phyloP scores from a whole-genome alignment of 176 grass and related monocot species.

The Cenchrus americanus region DNA sequence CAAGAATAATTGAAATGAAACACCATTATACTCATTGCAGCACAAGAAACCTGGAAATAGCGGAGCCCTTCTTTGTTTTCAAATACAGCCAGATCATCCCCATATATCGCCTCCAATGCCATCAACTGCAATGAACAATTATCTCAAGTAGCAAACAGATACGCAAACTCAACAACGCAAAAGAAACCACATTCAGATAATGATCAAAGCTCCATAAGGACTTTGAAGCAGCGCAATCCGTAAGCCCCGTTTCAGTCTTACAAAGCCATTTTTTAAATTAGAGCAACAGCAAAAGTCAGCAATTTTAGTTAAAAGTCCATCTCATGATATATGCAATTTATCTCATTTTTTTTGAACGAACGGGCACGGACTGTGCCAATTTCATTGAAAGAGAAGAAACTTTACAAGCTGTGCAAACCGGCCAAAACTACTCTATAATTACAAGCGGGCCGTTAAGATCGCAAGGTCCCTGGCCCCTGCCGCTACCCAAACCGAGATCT shows the following conservation, averaged over 20 bases:
- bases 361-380: no score
- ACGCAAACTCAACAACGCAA: not conserved
- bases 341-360: no score
- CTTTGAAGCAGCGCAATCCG: not conserved
- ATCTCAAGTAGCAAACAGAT: slow-evolving; percentile 10
- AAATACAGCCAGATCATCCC: slow-evolving; percentile 33
- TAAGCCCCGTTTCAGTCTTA: not conserved
- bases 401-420: no score
- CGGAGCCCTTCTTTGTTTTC: slow-evolving; percentile 47
- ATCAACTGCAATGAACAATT: slow-evolving; percentile 3
- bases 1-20: not conserved
- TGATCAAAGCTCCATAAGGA: not conserved
- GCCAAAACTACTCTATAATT: no score
- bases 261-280: not conserved
- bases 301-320: not conserved
- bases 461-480: no score
- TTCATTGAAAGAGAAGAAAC: no score
- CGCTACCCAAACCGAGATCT: no score
- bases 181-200: not conserved
- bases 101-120: slow-evolving; percentile 43
- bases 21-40: not conserved
- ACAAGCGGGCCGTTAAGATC: no score
- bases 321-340: not conserved
- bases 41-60: slow-evolving; percentile 51
- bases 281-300: not conserved